A percentile compares a stretch with the other conserved stretches of the same genome.
Evolutionary conservation across 352 stramenopile genomes (phyloP).

Genomic region (Elongisporangium senticosum): DNA sequence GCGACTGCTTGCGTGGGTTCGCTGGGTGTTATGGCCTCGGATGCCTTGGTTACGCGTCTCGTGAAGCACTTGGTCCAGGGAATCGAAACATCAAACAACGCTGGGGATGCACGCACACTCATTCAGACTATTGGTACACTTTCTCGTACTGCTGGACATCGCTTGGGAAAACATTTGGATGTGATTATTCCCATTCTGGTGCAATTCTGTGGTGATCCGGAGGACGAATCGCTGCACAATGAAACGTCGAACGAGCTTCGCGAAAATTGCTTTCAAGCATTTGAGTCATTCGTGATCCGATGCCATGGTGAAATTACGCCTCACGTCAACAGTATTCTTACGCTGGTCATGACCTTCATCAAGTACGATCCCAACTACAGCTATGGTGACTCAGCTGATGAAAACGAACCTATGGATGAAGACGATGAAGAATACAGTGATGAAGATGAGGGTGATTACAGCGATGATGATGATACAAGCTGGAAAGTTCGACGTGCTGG

Average conservation of each 20-base stretch:
- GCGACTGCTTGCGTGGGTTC: constrained; percentile 93
- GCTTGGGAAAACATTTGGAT: constrained; percentile 93
- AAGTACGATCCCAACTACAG: constrained; percentile 99
- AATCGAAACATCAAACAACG: constrained; percentile 76
- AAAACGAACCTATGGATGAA: constrained; percentile 83
- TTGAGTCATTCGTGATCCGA: constrained; percentile 95
- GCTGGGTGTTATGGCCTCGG: constrained; percentile 93
- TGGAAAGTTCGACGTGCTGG: constrained; percentile 96
- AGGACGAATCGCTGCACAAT: constrained; percentile 91
- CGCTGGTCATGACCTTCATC: constrained; percentile 90
- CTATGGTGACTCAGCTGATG: constrained; percentile 93
- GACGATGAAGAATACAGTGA: constrained; percentile 78
- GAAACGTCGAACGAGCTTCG: constrained; percentile 94
- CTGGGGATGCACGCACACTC: constrained; percentile 85
- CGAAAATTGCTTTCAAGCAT: constrained; percentile 97
- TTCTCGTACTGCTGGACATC: constrained; percentile 93
- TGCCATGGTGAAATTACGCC: constrained; percentile 95
- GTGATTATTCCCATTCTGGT: constrained; percentile 96
- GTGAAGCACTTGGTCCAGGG: constrained; percentile 90
- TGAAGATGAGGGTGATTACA: constrained; percentile 86
- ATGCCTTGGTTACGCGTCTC: constrained; percentile 91
- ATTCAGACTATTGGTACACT: constrained; percentile 98
- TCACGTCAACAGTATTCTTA: constrained; percentile 92
- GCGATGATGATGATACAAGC: constrained; percentile 91
- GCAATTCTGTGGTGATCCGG: constrained; percentile 90